Conservation (phyloP, 768 basidiomycete species). For the Boletus rufocinnamomeus region DNA sequence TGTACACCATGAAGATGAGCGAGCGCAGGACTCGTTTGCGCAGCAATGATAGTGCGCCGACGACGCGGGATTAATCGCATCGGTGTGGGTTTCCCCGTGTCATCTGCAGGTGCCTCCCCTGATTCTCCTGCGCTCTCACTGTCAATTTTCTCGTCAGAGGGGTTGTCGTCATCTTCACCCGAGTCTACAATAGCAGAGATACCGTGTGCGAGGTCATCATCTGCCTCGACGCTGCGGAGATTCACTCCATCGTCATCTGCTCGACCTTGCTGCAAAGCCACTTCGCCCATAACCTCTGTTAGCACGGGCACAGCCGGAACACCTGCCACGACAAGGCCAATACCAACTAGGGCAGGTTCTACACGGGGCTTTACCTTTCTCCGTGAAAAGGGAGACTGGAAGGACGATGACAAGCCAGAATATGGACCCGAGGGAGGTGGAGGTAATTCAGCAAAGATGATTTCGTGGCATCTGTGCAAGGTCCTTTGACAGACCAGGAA, state of each 20-base stretch:
- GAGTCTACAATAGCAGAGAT: slow-evolving; percentile 23
- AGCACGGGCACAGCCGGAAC: slow-evolving; percentile 74
- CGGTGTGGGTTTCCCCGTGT: slow-evolving; percentile 18
- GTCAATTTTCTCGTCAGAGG: slow-evolving; percentile 44
- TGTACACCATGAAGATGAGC: slow-evolving; percentile 56
- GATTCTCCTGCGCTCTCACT: slow-evolving; percentile 26
- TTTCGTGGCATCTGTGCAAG: slow-evolving; percentile 89
- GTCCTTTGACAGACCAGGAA: slow-evolving; percentile 92
- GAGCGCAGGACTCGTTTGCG: slow-evolving; percentile 75
- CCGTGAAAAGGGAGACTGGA: slow-evolving; percentile 49
- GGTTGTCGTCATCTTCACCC: slow-evolving; percentile 45
- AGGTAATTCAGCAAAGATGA: slow-evolving; percentile 90
- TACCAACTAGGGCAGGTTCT: slow-evolving; percentile 79
- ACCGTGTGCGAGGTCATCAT: slow-evolving; percentile 41
- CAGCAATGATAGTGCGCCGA: slow-evolving; percentile 57
- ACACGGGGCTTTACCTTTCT: slow-evolving; percentile 72
- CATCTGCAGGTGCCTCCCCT: slow-evolving; percentile 5
- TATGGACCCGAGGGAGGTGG: slow-evolving; percentile 69
- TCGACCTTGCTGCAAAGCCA: slow-evolving; percentile 89
- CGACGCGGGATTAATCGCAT: slow-evolving; percentile 27
- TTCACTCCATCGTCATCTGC: slow-evolving; percentile 59
- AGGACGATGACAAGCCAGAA: slow-evolving; percentile 52
- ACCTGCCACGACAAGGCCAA: slow-evolving; percentile 80
- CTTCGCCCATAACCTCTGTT: slow-evolving; percentile 72
- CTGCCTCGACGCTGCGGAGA: slow-evolving; percentile 49